A percentile compares a stretch with the other conserved stretches of the same genome.
Evolutionary conservation across 371 early-diverging fungal species (phyloP).

Genomic region (Syncephalastrum contaminatum): DNA sequence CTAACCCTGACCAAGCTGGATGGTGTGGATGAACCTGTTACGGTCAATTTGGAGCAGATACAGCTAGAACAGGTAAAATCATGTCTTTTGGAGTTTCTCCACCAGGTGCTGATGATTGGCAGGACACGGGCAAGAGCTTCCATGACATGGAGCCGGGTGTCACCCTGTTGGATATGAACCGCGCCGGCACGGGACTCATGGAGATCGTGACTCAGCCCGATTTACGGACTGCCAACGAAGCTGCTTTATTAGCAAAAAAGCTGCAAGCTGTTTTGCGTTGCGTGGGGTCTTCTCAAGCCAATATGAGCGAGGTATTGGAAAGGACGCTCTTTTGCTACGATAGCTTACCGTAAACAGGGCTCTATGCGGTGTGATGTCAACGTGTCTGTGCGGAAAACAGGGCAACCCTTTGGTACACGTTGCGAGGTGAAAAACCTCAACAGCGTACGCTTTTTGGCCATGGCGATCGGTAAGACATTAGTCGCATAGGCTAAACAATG

Average conservation of each 20-base stretch:
- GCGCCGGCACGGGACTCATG: conserved; percentile 84
- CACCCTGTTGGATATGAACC: conserved; percentile 80
- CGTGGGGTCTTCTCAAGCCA: conserved; percentile 72
- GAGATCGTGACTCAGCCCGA: conserved; percentile 93
- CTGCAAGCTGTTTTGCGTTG: conserved; percentile 73
- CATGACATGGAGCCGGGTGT: conserved; percentile 62
- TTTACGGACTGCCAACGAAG: conserved; percentile 73
- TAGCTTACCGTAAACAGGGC: conserved; percentile 48
- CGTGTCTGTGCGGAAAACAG: conserved; percentile 70
- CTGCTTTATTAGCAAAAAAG: conserved; percentile 74
- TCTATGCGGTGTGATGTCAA: conserved; percentile 93
- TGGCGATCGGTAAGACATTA: conserved; percentile 61
- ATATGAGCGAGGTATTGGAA: conserved; percentile 76
- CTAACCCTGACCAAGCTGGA: conserved; percentile 54
- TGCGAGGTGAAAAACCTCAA: conserved; percentile 92
- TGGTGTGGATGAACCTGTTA: conserved; percentile 46
- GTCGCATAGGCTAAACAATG: not conserved
- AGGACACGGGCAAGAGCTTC: conserved; percentile 86
- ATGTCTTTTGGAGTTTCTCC: not conserved
- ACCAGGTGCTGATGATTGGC: not conserved
- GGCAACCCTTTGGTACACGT: conserved; percentile 64
- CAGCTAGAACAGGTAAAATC: conserved; percentile 80
- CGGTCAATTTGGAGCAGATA: conserved; percentile 76
- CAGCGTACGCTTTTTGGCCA: conserved; percentile 69
- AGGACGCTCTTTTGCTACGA: not conserved